Evolutionary conservation across 352 stramenopile species (phyloP), one percentile per base, ranked within the genome.

Genomic region (Pythium apleroticum): DNA sequence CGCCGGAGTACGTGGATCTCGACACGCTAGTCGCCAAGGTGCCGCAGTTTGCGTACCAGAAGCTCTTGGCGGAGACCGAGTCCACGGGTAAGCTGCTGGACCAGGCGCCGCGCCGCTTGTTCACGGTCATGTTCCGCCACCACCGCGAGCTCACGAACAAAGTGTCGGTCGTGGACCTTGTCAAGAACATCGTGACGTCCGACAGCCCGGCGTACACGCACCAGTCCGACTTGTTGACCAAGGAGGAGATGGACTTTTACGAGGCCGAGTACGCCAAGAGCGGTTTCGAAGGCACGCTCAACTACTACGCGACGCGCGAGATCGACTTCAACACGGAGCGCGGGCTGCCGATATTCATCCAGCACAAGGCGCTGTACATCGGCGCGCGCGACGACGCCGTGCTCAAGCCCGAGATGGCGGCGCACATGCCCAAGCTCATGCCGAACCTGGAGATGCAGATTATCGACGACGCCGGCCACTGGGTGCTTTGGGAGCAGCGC

Each of bases 41-140:
- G 48, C 81, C 80, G 49, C 66, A 77, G 61, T 89, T 93, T 54
- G 69, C 72, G 33, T 93, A 93, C 74, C 79, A 90, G 41, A 81
- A 84, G 37, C 50, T 91, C 24, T 54, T 89, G 28, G 71, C 73
- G 0, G 69, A 88, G 43, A 67, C 75, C 31, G 72, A 69, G 15
- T 65, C 70, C 52, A 78, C 77, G 12, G 77, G 27, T 9, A 33
- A 33, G 30, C 30, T 33, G 30, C 59, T 86, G 15, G 74, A 89
- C 52, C 27, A 66, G 20, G 63, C 72, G n/a, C 71, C 79, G 4
- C 68, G 77, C 41, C 79, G 77, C 3, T 78, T 88, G 25, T 78
- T 88, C 69, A 81, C 69, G 24, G 71, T 72, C 9, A 65, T 87
- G 25, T 89, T 81, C 46, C 78, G 80, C 20, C 77, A 79, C 35